These are phyloP conservation scores for Ustilago tritici DNA, from an alignment of 1,284 basidiomycete genomes.

Conservation along the genomic window DNA sequence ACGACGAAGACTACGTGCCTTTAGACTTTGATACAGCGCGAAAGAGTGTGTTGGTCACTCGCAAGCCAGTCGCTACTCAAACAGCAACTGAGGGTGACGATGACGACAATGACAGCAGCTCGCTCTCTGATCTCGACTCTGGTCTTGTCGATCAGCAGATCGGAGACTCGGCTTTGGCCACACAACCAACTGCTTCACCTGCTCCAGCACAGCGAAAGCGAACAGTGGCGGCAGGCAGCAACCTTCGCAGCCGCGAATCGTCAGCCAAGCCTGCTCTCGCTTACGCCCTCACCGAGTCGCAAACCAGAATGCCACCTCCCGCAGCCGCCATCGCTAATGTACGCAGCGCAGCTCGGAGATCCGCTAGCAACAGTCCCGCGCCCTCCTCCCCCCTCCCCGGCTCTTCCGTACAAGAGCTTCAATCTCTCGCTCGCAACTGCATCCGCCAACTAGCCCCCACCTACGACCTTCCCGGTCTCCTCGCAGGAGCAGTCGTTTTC, in stretches of 20 bases:
- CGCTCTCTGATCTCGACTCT: conserved; percentile 37
- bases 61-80: conserved; percentile 9
- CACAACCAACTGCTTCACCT: conserved; percentile 11
- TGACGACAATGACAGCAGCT: conserved; percentile 38
- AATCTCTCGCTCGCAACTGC: conserved; percentile 43
- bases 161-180: conserved; percentile 25
- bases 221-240: conserved; percentile 12
- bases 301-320: conserved; percentile 55
- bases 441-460: conserved; percentile 59
- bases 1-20: conserved; percentile 47
- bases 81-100: neutral
- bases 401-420: conserved; percentile 42
- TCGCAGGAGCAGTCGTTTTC: conserved; percentile 67
- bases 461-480: conserved; percentile 66
- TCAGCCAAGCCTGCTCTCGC: conserved; percentile 17
- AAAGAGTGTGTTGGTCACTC: conserved; percentile 13
- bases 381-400: conserved; percentile 38
- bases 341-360: conserved; percentile 35
- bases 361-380: conserved; percentile 49
- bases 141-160: conserved; percentile 38
- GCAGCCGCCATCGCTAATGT: conserved; percentile 23
- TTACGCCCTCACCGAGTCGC: conserved; percentile 42
- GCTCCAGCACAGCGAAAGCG: conserved; percentile 19
- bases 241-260: conserved; percentile 14
- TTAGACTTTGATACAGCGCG: conserved; percentile 14